Conservation (phyloP, 148 eudicot genomes). For the Silene conica region DNA sequence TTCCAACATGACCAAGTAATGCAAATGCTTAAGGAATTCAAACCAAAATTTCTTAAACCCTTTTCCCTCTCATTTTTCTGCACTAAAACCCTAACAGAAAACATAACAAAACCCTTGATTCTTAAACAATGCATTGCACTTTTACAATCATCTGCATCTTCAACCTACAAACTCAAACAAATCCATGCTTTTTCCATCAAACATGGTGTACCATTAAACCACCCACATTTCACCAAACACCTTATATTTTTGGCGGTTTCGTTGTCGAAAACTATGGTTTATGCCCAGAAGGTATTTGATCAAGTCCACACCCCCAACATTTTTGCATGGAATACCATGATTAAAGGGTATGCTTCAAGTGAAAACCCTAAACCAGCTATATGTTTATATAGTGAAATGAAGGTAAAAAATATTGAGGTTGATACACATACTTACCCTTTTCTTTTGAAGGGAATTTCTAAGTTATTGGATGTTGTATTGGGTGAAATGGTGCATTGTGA, state of each 20-base stretch:
- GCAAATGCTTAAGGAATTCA: slow-evolving; percentile 6
- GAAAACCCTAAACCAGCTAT: slow-evolving; percentile 48
- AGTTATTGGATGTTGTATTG: slow-evolving; percentile 40
- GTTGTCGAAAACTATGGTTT: slow-evolving; percentile 44
- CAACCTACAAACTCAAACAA: slow-evolving; percentile 55
- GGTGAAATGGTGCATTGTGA: slow-evolving; percentile 62
- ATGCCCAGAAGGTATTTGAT: slow-evolving; percentile 46
- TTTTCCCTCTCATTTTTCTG: slow-evolving; percentile 18
- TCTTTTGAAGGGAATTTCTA: slow-evolving; percentile 58
- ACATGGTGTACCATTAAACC: slow-evolving; percentile 48
- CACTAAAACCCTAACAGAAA: slow-evolving; percentile 21
- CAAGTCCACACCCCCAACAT: slow-evolving; percentile 56
- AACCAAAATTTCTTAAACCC: slow-evolving; percentile 10
- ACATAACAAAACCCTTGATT: slow-evolving; percentile 36
- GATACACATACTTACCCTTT: slow-evolving; percentile 79
- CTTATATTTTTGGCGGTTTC: slow-evolving; percentile 60
- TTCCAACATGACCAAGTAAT: slow-evolving; percentile 18
- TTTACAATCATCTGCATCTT: slow-evolving; percentile 53
- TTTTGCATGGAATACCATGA: slow-evolving; percentile 73
- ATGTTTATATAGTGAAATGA: slow-evolving; percentile 39
- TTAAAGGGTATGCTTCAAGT: slow-evolving; percentile 74
- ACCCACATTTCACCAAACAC: slow-evolving; percentile 59
- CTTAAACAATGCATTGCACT: slow-evolving; percentile 71
- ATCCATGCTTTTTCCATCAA: slow-evolving; percentile 73
- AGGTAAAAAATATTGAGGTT: slow-evolving; percentile 28